Percentiles rank a stretch among this genome's conserved stretches.
Evolutionary conservation across 2,329 filamentous ascomycete genomes (phyloP).

Genomic region (Aspergillus cejpii): DNA sequence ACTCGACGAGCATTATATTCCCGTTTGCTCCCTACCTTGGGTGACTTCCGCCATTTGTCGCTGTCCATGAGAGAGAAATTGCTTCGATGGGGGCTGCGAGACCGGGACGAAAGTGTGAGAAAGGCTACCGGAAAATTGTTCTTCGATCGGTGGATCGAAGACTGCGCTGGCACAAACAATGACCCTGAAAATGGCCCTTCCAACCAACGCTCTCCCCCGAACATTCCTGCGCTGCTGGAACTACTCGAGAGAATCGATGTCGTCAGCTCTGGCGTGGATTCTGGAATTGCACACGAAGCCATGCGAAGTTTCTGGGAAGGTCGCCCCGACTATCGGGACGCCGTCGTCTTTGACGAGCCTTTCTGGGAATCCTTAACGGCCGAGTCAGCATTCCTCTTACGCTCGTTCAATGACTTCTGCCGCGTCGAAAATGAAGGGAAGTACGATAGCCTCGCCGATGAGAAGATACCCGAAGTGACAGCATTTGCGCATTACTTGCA

Average conservation of each 20-base stretch:
- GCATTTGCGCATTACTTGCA: conserved; percentile 82
- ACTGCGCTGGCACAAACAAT: conserved; percentile 67
- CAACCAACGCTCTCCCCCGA: conserved; percentile 54
- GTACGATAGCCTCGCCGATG: conserved; percentile 69
- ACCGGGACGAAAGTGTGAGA: conserved; percentile 87
- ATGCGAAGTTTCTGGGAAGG: conserved; percentile 97
- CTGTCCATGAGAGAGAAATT: conserved; percentile 93
- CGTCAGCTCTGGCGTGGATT: conserved; percentile 80
- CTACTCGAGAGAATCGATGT: conserved; percentile 91
- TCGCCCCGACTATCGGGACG: conserved; percentile 54
- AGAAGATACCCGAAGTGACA: conserved; percentile 92
- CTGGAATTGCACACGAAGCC: conserved; percentile 83
- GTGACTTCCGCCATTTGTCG: conserved; percentile 89
- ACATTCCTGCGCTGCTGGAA: conserved; percentile 77
- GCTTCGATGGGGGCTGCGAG: conserved; percentile 85
- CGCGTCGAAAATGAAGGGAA: conserved; percentile 65
- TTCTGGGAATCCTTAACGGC: conserved; percentile 52
- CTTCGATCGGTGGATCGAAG: conserved; percentile 94
- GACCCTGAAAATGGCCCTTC: conserved; percentile 50
- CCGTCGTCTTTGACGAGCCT: conserved; percentile 40
- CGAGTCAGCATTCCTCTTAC: conserved; percentile 81
- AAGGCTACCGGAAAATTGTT: conserved; percentile 88
- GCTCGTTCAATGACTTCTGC: conserved; percentile 93
- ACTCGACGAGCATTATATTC: conserved; percentile 84
- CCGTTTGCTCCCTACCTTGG: conserved; percentile 74